phyloP scores from a whole-genome alignment of 2,329 filamentous ascomycete species.

The Kalmusia sp. region DNA sequence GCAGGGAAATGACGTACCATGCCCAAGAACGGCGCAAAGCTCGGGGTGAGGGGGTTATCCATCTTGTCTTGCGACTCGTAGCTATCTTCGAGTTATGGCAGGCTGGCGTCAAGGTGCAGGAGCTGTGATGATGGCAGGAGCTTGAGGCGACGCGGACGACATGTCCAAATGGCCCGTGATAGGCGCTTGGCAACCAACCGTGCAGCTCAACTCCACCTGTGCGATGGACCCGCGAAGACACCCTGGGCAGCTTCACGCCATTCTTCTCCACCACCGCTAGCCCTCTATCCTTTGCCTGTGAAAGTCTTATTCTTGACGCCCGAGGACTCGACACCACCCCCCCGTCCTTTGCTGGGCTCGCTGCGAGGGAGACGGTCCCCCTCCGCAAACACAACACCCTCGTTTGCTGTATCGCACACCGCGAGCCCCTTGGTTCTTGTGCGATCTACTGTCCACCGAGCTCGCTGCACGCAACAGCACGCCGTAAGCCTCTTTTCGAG shows the following conservation, averaged over 20 bases:
- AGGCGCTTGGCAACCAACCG: constrained; percentile 3
- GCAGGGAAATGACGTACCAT: constrained; percentile 67
- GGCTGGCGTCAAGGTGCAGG: background rate
- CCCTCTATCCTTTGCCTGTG: constrained; percentile 6
- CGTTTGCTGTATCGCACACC: constrained; percentile 17
- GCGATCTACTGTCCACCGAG: background rate
- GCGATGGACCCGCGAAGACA: constrained; percentile 25
- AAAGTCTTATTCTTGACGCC: constrained; percentile 10
- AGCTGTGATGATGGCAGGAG: constrained; percentile 10
- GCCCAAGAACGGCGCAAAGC: constrained; percentile 87
- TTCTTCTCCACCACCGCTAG: constrained; percentile 12
- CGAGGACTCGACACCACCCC: constrained; percentile 9
- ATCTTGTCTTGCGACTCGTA: constrained; percentile 8
- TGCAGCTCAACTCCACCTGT: constrained; percentile 2
- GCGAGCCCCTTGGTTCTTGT: constrained; percentile 14
- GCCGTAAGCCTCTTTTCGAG: background rate
- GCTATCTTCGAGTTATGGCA: background rate
- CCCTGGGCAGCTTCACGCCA: constrained; percentile 20
- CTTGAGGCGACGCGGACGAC: background rate
- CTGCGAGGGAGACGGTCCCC: constrained; percentile 25
- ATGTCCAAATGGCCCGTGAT: constrained; percentile 6
- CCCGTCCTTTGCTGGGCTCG: constrained; percentile 31
- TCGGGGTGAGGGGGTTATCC: constrained; percentile 68
- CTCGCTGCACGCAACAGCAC: constrained; percentile 1
- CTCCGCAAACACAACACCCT: constrained; percentile 16